phyloP scores from a whole-genome alignment of 202 grass and related monocot species.

The Bolboschoenoplectus hybrid region DNA sequence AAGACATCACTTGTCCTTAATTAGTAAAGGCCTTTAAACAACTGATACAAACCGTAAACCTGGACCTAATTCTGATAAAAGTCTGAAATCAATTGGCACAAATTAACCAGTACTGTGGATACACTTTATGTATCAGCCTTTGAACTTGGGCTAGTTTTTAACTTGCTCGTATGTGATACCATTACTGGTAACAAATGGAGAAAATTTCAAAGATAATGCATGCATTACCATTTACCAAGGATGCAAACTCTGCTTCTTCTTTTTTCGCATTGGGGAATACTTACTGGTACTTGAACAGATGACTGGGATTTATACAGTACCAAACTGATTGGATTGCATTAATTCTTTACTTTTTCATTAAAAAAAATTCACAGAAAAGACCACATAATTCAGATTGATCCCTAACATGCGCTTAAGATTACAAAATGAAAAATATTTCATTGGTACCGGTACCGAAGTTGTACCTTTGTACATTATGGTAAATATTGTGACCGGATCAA shows the following conservation, averaged over 20 bases:
- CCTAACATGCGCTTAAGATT: neutral
- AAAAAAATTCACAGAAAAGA: neutral
- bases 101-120: neutral
- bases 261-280: neutral
- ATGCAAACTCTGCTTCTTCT: neutral
- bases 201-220: neutral
- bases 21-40: too few relatives aligned
- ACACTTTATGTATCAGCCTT: too few relatives aligned
- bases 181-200: neutral
- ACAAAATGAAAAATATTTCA: conserved; percentile 4
- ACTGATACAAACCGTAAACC: neutral
- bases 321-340: neutral
- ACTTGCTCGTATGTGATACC: neutral
- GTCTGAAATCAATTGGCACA: neutral
- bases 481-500: neutral
- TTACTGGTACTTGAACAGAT: conserved; percentile 20
- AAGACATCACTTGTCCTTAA: neutral
- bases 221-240: neutral
- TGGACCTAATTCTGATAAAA: neutral
- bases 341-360: neutral
- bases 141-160: neutral
- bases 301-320: neutral
- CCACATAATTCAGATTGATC: neutral
- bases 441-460: neutral
- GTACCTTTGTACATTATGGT: neutral